Evolutionary conservation across 2,329 filamentous ascomycete genomes (phyloP).

Genomic region (Pseudogymnoascus sp.): DNA sequence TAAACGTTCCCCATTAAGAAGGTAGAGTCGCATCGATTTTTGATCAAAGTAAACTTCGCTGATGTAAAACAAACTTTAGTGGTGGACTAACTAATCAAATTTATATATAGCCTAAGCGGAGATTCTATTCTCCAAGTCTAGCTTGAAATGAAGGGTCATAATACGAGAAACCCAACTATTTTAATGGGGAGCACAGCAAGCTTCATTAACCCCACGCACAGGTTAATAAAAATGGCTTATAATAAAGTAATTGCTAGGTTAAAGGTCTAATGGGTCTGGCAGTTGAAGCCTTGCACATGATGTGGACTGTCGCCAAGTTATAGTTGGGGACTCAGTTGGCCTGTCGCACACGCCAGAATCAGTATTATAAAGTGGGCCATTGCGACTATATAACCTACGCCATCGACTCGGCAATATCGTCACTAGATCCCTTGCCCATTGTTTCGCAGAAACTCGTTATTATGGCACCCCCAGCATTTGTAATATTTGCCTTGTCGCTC

Average conservation of each 20-base stretch:
- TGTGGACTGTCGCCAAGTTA: not conserved
- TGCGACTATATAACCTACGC: not conserved
- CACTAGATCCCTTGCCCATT: not conserved
- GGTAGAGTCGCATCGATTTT: not conserved
- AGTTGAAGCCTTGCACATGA: not conserved
- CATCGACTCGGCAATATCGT: not conserved
- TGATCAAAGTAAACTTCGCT: conserved; percentile 13
- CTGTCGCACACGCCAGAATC: not conserved
- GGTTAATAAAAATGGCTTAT: not conserved
- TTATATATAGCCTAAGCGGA: not conserved
- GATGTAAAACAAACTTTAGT: conserved; percentile 18
- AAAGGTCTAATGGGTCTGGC: not conserved
- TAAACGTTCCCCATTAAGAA: not conserved
- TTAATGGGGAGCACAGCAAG: not conserved
- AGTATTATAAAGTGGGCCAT: not conserved
- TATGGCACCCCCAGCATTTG: not conserved
- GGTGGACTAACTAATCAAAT: conserved; percentile 19
- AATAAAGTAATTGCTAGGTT: not conserved
- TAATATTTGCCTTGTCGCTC: not conserved
- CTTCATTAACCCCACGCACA: not conserved
- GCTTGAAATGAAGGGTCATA: not conserved
- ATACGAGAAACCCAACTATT: not conserved
- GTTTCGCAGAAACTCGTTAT: not conserved
- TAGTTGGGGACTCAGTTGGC: not conserved
- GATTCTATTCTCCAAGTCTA: not conserved